phyloP scores from a whole-genome alignment of 345 rosid species.

The Citrus glauca region DNA sequence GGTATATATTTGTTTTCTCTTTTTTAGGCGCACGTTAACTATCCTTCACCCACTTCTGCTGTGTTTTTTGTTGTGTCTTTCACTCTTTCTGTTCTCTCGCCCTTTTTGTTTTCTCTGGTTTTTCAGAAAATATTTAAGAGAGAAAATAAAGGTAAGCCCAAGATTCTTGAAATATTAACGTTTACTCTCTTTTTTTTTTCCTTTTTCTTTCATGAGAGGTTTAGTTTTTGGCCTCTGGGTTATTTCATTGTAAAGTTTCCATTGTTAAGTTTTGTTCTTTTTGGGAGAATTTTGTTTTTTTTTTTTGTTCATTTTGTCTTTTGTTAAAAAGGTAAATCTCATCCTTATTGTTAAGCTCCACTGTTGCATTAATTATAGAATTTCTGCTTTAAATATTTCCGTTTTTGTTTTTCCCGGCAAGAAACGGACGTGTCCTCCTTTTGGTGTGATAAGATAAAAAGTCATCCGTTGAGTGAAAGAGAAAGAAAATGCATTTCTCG shows the following conservation, averaged over 20 bases:
- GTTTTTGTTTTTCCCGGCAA: not conserved
- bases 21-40: too few species aligned
- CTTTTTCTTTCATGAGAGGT: not conserved
- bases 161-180: not conserved
- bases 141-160: not conserved
- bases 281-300: not conserved
- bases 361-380: conserved; percentile 44
- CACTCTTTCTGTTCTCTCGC: not conserved
- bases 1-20: too few species aligned
- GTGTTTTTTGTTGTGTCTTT: not conserved
- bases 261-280: not conserved
- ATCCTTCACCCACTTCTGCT: too few species aligned
- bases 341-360: conserved; percentile 13
- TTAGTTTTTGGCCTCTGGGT: not conserved
- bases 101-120: not conserved
- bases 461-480: conserved; percentile 13
- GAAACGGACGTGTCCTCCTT: conserved; percentile 1
- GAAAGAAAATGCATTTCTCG: conserved; percentile 2
- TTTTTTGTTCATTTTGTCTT: not conserved
- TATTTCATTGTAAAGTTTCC: not conserved
- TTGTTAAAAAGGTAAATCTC: conserved; percentile 21
- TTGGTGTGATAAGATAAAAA: conserved; percentile 16
- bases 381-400: not conserved
- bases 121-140: not conserved
- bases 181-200: not conserved